Evolutionary conservation across 495 filamentous ascomycete genomes (phyloP).

Genomic region (Saxophila tyrrhenica): DNA sequence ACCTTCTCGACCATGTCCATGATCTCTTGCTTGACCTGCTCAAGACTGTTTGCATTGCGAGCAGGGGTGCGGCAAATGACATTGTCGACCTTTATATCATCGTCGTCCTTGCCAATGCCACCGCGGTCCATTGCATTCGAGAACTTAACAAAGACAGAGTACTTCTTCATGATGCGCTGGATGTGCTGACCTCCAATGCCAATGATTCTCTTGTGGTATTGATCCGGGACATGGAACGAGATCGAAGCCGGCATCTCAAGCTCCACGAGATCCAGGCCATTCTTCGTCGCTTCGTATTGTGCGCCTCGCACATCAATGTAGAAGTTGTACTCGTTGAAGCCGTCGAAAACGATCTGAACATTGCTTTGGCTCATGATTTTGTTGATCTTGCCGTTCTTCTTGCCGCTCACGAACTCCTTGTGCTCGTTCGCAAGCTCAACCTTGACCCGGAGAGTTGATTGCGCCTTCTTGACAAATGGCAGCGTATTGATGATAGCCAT

Average conservation of each 20-base stretch:
- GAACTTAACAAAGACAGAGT: conserved; percentile 99
- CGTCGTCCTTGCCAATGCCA: conserved; percentile 85
- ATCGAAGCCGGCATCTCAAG: conserved; percentile 99
- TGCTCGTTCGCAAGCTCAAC: conserved; percentile 98
- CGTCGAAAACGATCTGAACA: conserved; percentile 97
- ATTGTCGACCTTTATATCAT: conserved; percentile 97
- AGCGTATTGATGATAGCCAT: conserved; percentile 87
- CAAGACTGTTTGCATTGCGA: conserved; percentile 89
- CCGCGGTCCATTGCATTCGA: conserved; percentile 98
- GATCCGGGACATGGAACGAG: conserved; percentile 98
- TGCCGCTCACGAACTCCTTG: conserved; percentile 97
- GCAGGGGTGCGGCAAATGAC: conserved; percentile 97
- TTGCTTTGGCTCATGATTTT: conserved; percentile 99
- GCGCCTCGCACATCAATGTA: conserved; percentile 94
- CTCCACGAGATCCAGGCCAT: conserved; percentile 82
- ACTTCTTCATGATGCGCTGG: conserved; percentile 99
- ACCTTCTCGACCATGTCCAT: conserved; percentile 98
- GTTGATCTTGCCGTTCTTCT: conserved; percentile 99
- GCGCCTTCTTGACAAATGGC: conserved; percentile 72
- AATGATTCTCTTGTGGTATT: conserved; percentile 99
- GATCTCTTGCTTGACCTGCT: conserved; percentile 96
- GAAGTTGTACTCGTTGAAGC: conserved; percentile 99
- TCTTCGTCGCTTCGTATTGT: conserved; percentile 83
- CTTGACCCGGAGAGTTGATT: conserved; percentile 90
- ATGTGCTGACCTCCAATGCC: conserved; percentile 97